phyloP scores from a whole-genome alignment of 306 rosid genomes.

The Trifolium pratense region DNA sequence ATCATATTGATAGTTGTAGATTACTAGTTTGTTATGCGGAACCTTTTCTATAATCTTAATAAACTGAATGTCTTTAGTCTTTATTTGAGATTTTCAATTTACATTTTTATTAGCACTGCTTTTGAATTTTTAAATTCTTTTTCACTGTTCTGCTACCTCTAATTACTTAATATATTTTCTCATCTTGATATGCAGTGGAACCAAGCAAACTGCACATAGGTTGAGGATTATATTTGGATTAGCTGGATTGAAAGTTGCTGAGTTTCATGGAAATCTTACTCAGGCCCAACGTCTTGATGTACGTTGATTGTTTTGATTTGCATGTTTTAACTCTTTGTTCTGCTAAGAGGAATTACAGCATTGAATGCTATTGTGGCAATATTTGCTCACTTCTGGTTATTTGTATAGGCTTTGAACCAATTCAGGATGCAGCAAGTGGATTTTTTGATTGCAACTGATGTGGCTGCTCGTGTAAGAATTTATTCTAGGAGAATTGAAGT shows the following conservation, averaged over 20 bases:
- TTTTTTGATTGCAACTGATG: conserved; percentile 91
- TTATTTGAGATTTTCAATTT: conserved; percentile 24
- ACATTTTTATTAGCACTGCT: conserved; percentile 20
- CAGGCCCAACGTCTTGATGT: conserved; percentile 98
- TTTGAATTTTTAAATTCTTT: conserved; percentile 25
- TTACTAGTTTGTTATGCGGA: conserved; percentile 26
- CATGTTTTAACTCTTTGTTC: conserved; percentile 4
- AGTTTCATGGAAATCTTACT: conserved; percentile 94
- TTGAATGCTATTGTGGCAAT: conserved; percentile 13
- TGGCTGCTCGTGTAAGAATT: conserved; percentile 92
- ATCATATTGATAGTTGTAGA: conserved; percentile 28
- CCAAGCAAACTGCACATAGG: conserved; percentile 94
- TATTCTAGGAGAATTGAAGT: conserved; percentile 25
- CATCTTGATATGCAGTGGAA: conserved; percentile 68
- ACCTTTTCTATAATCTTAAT: conserved; percentile 26
- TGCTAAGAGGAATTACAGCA: background rate
- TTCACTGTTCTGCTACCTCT: conserved; percentile 11
- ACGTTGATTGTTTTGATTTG: conserved; percentile 43
- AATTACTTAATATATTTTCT: conserved; percentile 31
- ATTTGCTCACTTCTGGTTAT: conserved; percentile 39
- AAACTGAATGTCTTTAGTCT: conserved; percentile 15
- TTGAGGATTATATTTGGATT: conserved; percentile 92
- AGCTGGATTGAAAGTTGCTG: conserved; percentile 91
- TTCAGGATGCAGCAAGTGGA: conserved; percentile 88
- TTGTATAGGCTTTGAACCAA: conserved; percentile 84